Evolutionary conservation across 192 early-diverging fungal species (phyloP).

Genomic region (Coemansia sp.): DNA sequence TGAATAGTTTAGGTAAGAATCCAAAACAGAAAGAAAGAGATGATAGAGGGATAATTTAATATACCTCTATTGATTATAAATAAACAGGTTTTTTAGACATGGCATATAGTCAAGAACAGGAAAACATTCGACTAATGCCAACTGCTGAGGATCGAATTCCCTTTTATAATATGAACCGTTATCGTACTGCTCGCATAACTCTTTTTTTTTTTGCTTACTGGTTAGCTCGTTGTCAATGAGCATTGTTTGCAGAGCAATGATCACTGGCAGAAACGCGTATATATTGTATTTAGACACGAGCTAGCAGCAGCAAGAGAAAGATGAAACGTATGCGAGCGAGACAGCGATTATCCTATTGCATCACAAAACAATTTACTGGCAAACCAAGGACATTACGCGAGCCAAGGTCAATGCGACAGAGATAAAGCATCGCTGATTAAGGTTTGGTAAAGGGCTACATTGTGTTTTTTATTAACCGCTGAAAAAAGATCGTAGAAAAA

Average conservation of each 20-base stretch:
- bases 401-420: background rate
- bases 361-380: background rate
- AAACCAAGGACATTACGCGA: background rate
- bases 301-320: background rate
- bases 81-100: no score
- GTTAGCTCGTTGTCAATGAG: background rate
- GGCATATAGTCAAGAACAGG: no score
- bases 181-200: background rate
- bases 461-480: background rate
- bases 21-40: no score
- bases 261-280: background rate
- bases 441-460: background rate
- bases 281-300: background rate
- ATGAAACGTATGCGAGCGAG: no score
- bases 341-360: no score
- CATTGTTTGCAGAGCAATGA: background rate
- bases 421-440: background rate
- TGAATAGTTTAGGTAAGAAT: background rate
- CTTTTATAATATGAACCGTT: no score
- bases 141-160: no score
- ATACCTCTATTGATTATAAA: no score
- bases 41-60: no score
- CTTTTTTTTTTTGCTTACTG: background rate
- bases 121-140: no score
- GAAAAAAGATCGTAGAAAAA: background rate